phyloP scores from a whole-genome alignment of 2,329 filamentous ascomycete genomes.

The Arthrobotrys sinensis region DNA sequence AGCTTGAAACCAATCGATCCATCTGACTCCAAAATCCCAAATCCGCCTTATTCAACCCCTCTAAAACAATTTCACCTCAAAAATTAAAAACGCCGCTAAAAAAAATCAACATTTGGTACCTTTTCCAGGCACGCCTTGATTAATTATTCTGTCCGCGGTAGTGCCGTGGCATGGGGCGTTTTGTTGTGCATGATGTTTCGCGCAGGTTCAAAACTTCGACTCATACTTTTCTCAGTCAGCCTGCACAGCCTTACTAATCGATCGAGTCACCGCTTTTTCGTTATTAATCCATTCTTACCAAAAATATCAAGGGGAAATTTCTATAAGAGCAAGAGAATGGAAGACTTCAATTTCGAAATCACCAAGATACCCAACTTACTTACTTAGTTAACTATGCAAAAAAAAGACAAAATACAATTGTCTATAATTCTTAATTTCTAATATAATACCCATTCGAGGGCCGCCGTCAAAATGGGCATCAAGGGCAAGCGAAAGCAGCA shows the following conservation, averaged over 20 bases:
- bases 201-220: slow-evolving; percentile 3
- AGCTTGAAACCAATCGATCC: no score
- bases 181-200: not conserved
- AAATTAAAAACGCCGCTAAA: not conserved
- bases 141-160: not conserved
- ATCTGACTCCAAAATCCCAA: no score
- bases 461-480: slow-evolving; percentile 49
- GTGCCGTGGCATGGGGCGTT: not conserved
- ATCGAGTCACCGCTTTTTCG: slow-evolving; percentile 21
- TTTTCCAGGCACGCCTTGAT: slow-evolving; percentile 4
- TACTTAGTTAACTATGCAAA: not conserved
- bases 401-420: not conserved
- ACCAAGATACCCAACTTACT: not conserved
- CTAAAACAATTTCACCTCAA: not conserved
- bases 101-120: not conserved
- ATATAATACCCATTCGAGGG: slow-evolving; percentile 44
- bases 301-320: not conserved
- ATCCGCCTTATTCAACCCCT: not conserved
- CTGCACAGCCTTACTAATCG: slow-evolving; percentile 31
- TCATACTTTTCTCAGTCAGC: slow-evolving; percentile 31
- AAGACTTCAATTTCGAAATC: not conserved
- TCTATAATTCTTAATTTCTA: slow-evolving; percentile 19
- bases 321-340: not conserved
- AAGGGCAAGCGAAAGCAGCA: slow-evolving; percentile 52
- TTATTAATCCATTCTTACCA: slow-evolving; percentile 14